Conservation (phyloP, 208 protist species). For the Hexamita inflata region DNA sequence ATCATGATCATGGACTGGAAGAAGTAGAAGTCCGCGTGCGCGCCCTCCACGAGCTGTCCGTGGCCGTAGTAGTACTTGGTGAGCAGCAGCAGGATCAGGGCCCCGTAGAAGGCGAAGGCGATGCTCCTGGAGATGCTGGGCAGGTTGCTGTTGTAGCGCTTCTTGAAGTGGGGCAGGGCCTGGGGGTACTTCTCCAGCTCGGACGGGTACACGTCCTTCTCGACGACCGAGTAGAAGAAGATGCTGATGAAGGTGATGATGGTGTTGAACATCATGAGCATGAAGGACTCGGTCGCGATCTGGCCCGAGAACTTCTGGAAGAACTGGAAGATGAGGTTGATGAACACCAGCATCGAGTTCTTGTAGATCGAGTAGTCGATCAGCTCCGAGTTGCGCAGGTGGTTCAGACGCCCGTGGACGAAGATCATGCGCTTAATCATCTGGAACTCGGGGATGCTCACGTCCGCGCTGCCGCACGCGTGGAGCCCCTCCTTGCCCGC, state of each 20-base stretch:
- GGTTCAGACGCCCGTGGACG: conserved; percentile 12
- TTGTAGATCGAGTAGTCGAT: conserved; percentile 26
- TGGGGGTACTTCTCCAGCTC: not conserved
- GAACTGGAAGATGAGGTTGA: not conserved
- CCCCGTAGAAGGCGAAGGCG: not conserved
- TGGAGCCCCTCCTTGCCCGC: conserved; percentile 30
- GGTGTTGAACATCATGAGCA: conserved; percentile 16
- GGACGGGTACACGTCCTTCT: not conserved
- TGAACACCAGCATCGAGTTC: conserved; percentile 3
- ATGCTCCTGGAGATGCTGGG: not conserved
- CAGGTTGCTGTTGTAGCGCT: not conserved
- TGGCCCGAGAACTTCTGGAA: not conserved
- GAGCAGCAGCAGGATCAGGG: no score
- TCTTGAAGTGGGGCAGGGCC: not conserved
- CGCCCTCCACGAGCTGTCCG: no score
- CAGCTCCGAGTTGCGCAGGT: conserved; percentile 18
- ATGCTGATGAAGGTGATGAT: conserved; percentile 18
- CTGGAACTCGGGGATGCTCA: conserved; percentile 21
- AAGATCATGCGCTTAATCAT: conserved; percentile 2
- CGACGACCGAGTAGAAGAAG: not conserved
- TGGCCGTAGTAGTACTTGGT: no score
- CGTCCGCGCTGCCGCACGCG: conserved; percentile 16
- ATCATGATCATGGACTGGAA: no score
- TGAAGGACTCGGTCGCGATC: not conserved
- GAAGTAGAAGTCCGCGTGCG: no score